A percentile compares a stretch with the other conserved stretches of the same genome.
phyloP scores from a whole-genome alignment of 768 basidiomycete genomes.

The Termitomyces sp. region DNA sequence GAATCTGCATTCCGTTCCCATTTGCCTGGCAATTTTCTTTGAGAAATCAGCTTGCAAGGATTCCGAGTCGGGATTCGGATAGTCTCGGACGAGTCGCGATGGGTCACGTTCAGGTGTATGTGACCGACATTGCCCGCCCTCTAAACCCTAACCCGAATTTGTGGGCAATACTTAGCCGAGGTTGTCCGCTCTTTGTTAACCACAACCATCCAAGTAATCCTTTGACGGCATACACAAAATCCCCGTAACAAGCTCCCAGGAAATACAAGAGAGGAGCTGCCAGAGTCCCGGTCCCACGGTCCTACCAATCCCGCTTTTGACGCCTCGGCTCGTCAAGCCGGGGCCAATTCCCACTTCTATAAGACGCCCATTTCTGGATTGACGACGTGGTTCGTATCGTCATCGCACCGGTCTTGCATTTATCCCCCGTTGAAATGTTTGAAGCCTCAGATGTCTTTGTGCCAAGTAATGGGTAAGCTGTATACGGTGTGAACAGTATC shows the following conservation, averaged over 20 bases:
- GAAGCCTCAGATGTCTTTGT: not conserved
- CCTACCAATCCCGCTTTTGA: not conserved
- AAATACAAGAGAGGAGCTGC: not conserved
- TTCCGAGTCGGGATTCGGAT: too few relatives aligned
- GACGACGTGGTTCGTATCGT: not conserved
- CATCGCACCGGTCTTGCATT: not conserved
- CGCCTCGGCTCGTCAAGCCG: not conserved
- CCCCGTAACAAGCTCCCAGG: not conserved
- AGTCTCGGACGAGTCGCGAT: too few relatives aligned
- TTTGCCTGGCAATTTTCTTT: too few relatives aligned
- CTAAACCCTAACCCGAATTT: slow-evolving; percentile 13
- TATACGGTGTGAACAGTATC: too few relatives aligned
- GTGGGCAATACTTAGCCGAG: not conserved
- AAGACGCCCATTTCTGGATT: not conserved
- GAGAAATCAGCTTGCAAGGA: too few relatives aligned
- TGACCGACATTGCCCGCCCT: too few relatives aligned
- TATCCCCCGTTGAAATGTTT: not conserved
- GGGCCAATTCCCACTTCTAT: too few relatives aligned
- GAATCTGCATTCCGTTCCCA: too few relatives aligned
- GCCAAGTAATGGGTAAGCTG: slow-evolving; percentile 9
- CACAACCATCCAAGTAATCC: not conserved
- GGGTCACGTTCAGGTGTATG: too few relatives aligned
- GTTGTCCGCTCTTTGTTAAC: not conserved
- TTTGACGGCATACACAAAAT: not conserved
- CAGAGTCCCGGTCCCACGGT: not conserved